These are phyloP conservation scores for Rhizopogon vulgaris DNA, from an alignment of 768 basidiomycete genomes.

Conservation along the genomic window DNA sequence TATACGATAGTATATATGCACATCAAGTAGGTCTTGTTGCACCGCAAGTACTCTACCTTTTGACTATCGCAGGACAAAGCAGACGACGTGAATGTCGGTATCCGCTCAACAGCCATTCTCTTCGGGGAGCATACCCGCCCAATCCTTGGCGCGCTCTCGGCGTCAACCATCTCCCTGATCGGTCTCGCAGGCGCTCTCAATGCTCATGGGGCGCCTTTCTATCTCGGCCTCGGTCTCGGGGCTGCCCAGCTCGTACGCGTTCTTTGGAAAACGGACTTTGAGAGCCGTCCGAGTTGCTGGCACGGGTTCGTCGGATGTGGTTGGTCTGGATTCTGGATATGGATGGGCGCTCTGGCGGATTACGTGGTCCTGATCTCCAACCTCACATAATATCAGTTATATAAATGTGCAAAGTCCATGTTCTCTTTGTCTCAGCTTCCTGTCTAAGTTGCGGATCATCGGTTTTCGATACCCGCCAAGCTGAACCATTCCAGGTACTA, in stretches of 20 bases:
- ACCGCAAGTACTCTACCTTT: neutral
- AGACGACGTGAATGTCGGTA: conserved; percentile 84
- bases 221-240: conserved; percentile 67
- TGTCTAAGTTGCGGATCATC: no score
- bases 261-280: conserved; percentile 68
- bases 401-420: neutral
- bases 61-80: conserved; percentile 64
- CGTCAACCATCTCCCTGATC: conserved; percentile 66
- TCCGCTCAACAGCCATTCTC: conserved; percentile 90
- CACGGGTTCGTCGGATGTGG: conserved; percentile 83
- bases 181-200: conserved; percentile 79
- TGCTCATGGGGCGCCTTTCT: conserved; percentile 72
- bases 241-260: conserved; percentile 74
- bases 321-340: conserved; percentile 83
- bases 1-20: conserved; percentile 97
- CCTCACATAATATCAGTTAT: neutral
- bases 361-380: conserved; percentile 34
- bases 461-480: no score
- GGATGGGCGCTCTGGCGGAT: conserved; percentile 74
- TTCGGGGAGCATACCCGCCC: conserved; percentile 75
- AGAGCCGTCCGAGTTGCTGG: conserved; percentile 80
- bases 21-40: conserved; percentile 62
- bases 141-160: conserved; percentile 69
- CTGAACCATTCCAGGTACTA: no score
- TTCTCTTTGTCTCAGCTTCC: neutral